Evolutionary conservation across 345 rosid species (phyloP), one percentile per base, ranked within the genome.

Genomic region (Eucalyptus regnans): DNA sequence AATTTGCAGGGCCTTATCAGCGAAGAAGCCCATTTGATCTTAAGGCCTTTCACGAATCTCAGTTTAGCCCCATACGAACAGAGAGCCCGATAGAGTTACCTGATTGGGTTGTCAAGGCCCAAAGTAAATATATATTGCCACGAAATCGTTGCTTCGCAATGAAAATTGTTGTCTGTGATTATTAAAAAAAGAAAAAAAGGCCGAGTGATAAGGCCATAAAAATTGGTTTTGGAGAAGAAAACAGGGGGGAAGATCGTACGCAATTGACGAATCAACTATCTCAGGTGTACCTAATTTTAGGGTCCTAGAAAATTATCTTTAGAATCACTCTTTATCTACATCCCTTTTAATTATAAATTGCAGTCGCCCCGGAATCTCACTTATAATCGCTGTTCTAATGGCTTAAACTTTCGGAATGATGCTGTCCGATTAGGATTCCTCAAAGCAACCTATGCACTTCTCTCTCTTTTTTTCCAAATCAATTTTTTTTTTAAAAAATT

Each of bases 141-240:
- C 3, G 29, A 56, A 56, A 56, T 56, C 22, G 62, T 56, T 56
- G 62, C 27, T 22, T 56, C 62, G 27, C 62, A 56, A 56, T 56
- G 27, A 56, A 56, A 56, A 56, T 22, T 23, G 62, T 56, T 23
- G 62, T 23, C 23, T 56, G 1, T 56, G 62, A 56, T 23, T 23
- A 4, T 23, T 1, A 8, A 54, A 1, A 8, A 18, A 1, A 8
- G 1, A 22, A 20, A 22, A 9, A 56, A 52, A 3, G 23, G 29
- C 62, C 6, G 27, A 56, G 29, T 56, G 62, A 56, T 56, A 0
- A 56, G 29, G 62, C 62, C 62, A 8, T 56, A 56, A 9, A 56
- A 56, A 56, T 56, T 56, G 12, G 62, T 56, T 23, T 23, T 56
- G 62, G 29, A 56, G 62, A 23, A 56, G 62, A 56, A 23, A 56